These are phyloP conservation scores for Cinchona pubescens DNA, from an alignment of 257 asterid species.

Conservation along the genomic window DNA sequence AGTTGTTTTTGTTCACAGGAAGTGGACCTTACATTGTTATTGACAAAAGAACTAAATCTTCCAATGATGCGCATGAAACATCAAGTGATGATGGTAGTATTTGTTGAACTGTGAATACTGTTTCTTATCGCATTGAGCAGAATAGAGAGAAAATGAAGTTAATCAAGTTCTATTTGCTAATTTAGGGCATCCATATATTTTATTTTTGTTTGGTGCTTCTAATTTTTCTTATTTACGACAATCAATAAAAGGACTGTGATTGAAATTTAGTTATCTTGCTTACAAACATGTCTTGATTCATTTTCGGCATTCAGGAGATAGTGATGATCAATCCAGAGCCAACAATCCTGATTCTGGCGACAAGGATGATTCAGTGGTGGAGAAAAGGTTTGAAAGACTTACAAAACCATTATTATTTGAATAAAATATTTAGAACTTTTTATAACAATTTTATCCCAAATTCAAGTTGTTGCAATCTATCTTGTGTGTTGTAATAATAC, in stretches of 20 bases:
- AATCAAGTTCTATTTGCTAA: not conserved
- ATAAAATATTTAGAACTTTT: not conserved
- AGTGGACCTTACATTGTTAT: slow-evolving; percentile 93
- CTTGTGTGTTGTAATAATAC: slow-evolving; percentile 21
- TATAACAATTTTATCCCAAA: not conserved
- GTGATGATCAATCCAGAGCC: slow-evolving; percentile 47
- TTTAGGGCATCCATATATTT: not conserved
- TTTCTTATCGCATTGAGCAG: not conserved
- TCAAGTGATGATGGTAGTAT: slow-evolving; percentile 73
- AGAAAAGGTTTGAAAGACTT: slow-evolving; percentile 48
- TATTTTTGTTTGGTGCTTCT: not conserved
- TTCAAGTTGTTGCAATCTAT: slow-evolving; percentile 20
- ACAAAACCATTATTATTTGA: slow-evolving; percentile 8
- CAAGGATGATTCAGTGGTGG: slow-evolving; percentile 46
- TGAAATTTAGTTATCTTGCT: not conserved
- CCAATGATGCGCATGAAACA: slow-evolving; percentile 47
- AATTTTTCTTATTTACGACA: not conserved
- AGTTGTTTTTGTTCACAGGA: slow-evolving; percentile 46
- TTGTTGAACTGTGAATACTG: not conserved
- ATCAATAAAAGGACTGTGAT: not conserved
- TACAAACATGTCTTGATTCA: not conserved
- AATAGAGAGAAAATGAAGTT: not conserved
- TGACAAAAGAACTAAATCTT: slow-evolving; percentile 61
- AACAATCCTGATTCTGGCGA: slow-evolving; percentile 42
- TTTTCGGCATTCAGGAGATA: slow-evolving; percentile 49